A percentile compares a stretch with the other conserved stretches of the same genome.
These are phyloP conservation scores for Ganoderma lingzhi DNA, from an alignment of 1,284 basidiomycete species.

Conservation along the genomic window DNA sequence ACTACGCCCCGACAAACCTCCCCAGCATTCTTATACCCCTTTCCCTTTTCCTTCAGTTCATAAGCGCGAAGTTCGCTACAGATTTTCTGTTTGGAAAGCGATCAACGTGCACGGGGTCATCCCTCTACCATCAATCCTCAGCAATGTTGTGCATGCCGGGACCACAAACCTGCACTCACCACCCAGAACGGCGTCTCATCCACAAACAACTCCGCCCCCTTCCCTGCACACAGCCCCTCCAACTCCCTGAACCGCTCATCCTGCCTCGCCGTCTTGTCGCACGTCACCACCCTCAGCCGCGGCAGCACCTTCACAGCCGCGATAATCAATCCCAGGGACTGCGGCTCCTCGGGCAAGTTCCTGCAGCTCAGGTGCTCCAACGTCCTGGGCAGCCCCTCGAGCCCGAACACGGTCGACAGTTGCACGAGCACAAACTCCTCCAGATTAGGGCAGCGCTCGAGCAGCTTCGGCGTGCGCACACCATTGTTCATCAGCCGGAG, in stretches of 20 bases:
- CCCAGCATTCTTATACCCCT: background rate
- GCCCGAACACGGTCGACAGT: constrained; percentile 44
- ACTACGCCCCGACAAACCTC: background rate
- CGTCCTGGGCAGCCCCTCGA: constrained; percentile 45
- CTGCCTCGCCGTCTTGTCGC: constrained; percentile 36
- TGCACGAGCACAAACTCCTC: constrained; percentile 51
- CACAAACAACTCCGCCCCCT: constrained; percentile 41
- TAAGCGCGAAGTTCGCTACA: constrained; percentile 50
- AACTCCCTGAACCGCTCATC: constrained; percentile 20
- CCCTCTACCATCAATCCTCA: constrained; percentile 40
- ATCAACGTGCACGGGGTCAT: constrained; percentile 49
- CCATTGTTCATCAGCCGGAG: constrained; percentile 51
- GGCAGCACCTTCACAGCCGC: constrained; percentile 45
- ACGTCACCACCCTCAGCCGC: constrained; percentile 47
- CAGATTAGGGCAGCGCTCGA: constrained; percentile 49
- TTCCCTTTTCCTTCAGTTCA: constrained; percentile 40
- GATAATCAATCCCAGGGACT: constrained; percentile 43
- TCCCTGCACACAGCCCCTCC: constrained; percentile 40
- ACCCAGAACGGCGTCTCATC: constrained; percentile 44
- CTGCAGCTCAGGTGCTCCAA: constrained; percentile 52
- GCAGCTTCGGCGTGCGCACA: constrained; percentile 41
- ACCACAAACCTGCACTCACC: constrained; percentile 38
- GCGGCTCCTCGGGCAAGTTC: constrained; percentile 39
- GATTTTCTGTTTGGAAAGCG: constrained; percentile 51
- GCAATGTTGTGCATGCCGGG: no score